These are phyloP conservation scores for Eutrema heterophyllum DNA, from an alignment of 345 rosid species.

Conservation along the genomic window DNA sequence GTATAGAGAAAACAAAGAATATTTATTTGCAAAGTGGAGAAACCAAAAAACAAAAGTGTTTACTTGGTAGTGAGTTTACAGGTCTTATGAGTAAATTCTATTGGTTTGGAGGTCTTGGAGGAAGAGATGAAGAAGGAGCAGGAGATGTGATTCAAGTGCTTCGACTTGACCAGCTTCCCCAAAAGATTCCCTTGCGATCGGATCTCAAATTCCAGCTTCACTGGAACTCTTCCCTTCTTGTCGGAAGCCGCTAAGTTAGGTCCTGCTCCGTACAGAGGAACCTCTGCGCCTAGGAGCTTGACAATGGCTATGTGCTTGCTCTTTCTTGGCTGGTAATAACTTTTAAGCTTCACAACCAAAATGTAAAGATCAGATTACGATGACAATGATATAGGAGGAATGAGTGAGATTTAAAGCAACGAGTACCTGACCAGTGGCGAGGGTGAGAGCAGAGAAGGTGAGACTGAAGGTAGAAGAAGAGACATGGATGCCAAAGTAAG, in stretches of 20 bases:
- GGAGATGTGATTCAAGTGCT: constrained; percentile 41
- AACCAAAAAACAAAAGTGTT: not conserved
- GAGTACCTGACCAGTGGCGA: constrained; percentile 71
- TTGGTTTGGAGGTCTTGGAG: constrained; percentile 38
- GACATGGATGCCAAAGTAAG: constrained; percentile 80
- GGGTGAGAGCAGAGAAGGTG: constrained; percentile 50
- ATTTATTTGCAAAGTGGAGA: constrained; percentile 11
- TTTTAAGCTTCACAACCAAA: constrained; percentile 44
- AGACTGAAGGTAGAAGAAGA: constrained; percentile 57
- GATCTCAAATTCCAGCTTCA: constrained; percentile 57
- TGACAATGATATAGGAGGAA: not conserved
- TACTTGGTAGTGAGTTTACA: constrained; percentile 34
- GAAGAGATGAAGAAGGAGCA: constrained; percentile 59
- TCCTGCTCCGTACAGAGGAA: constrained; percentile 84
- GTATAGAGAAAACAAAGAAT: not conserved
- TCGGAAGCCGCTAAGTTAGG: constrained; percentile 41
- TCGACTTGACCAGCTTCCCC: constrained; percentile 67
- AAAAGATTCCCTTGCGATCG: constrained; percentile 66
- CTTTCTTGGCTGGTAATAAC: constrained; percentile 77
- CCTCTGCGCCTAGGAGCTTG: constrained; percentile 43
- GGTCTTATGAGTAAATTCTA: constrained; percentile 39
- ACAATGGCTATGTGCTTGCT: constrained; percentile 46
- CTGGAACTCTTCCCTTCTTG: constrained; percentile 41
- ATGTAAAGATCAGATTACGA: not conserved
- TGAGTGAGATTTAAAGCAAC: not conserved